Conservation (phyloP, 306 rosid species). For the Neltuma alba region DNA sequence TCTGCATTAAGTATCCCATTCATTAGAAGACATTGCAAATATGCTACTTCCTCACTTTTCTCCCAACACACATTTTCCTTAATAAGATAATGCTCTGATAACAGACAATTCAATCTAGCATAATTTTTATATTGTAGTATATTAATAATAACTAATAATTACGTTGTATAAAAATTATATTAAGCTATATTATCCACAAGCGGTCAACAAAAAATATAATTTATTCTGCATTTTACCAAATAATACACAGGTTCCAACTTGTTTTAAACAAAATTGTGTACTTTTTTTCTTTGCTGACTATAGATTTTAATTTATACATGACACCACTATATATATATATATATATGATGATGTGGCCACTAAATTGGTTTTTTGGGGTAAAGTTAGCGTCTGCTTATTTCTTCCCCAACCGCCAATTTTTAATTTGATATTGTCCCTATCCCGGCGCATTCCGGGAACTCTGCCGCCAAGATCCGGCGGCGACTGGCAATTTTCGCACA, state of each 20-base stretch:
- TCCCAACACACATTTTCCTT: no score
- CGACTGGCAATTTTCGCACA: conserved; percentile 28
- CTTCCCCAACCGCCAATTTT: background rate
- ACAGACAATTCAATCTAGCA: no score
- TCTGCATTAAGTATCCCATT: background rate
- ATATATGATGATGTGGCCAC: background rate
- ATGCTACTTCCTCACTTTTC: no score
- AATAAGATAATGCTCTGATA: background rate
- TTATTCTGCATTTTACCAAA: background rate
- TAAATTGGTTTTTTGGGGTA: background rate
- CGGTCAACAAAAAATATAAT: background rate
- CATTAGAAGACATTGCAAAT: background rate
- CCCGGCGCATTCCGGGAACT: conserved; percentile 10
- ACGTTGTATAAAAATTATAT: no score
- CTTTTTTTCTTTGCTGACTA: no score
- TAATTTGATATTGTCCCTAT: conserved; percentile 3
- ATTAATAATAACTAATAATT: no score
- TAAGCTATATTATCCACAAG: background rate
- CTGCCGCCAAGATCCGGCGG: conserved; percentile 43
- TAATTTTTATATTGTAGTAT: no score
- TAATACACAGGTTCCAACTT: background rate
- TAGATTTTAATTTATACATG: no score
- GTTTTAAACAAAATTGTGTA: no score
- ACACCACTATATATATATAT: no score
- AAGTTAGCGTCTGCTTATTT: background rate